Base-by-base conservation (phyloP, 2,329 filamentous ascomycete genomes). In the Zymoseptoria passerinii region DNA sequence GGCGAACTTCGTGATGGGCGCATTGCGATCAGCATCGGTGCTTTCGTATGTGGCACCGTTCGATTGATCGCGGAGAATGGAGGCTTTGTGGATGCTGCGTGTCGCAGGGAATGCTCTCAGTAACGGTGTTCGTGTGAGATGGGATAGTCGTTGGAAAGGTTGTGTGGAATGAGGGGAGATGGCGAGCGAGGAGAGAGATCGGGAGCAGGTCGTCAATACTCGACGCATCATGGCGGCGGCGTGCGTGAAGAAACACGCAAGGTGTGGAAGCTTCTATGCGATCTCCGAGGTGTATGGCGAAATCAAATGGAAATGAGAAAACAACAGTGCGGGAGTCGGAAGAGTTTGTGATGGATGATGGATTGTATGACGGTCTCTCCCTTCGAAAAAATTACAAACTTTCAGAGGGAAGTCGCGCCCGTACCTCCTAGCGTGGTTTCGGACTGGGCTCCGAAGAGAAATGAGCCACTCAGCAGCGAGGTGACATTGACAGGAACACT, bases 1-100 rank as follows among this genome's bases (percentile, higher is more conserved):
- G 16, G 67, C 61, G 62, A 81, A 81, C 29, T 67, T 67, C 23
- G 76, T 78, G 60, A 77, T 63, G 29, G 67, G 61, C 40, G 54
- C 57, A 52, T 63, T 59, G 27, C 55, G 53, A 27, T 52, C 58
- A 35, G 59, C 54, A 40, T 62, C 52, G 52, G 59, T 53, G 49
- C 58, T 54, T 50, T 52, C 61, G 50, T 65, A 58, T 35, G 55
- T 58, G 50, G 54, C 58, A 23, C 62, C 63, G 27, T 66, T 66
- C 5, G 70, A 71, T 40, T 71, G 59, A 63, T 77, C 69, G 52
- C 62, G 72, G 65, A 72, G 72, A 65, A 66, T 69, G 18, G 73
- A 65, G 55, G 70, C 73, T 60, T 74, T 71, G 66, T 78, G 75
- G 23, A 66, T 44, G 52, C 53, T 58, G 56, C 63, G 57, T 55